Percentiles rank a stretch among this genome's conserved stretches.
Conservation (phyloP, 345 rosid species). For the Balakata baccata region DNA sequence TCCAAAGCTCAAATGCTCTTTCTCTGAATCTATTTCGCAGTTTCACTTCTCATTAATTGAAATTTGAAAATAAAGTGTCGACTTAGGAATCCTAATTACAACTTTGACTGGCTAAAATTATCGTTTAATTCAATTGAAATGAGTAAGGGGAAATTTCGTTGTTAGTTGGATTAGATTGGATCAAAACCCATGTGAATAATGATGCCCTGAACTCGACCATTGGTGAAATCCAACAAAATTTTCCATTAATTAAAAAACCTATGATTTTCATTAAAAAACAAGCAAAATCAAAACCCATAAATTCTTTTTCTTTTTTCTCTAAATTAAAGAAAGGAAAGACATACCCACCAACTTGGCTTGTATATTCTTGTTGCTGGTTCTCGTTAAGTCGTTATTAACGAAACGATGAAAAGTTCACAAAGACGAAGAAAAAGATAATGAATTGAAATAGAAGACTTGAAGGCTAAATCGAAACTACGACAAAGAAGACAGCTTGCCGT, state of each 20-base stretch:
- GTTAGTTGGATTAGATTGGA: not conserved
- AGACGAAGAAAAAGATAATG: not conserved
- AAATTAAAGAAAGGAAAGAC: conserved; percentile 33
- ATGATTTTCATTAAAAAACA: no score
- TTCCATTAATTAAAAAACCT: not conserved
- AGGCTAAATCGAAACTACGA: not conserved
- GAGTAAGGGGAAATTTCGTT: not conserved
- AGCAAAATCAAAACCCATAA: no score
- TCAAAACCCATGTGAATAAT: not conserved
- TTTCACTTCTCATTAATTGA: no score
- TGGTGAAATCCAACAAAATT: not conserved
- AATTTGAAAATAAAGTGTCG: not conserved
- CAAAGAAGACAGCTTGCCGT: not conserved
- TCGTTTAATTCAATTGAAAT: not conserved
- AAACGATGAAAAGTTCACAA: not conserved
- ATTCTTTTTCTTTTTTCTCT: no score
- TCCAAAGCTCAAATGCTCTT: not conserved
- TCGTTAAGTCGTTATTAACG: conserved; percentile 47
- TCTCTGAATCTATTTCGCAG: no score
- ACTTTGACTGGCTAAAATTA: not conserved
- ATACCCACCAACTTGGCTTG: conserved; percentile 93
- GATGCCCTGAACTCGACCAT: not conserved
- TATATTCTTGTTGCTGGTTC: conserved; percentile 58
- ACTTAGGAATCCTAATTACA: not conserved
- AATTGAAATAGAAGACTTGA: not conserved